Conservation (phyloP, 148 eudicot genomes). For the Rhododendron molle region DNA sequence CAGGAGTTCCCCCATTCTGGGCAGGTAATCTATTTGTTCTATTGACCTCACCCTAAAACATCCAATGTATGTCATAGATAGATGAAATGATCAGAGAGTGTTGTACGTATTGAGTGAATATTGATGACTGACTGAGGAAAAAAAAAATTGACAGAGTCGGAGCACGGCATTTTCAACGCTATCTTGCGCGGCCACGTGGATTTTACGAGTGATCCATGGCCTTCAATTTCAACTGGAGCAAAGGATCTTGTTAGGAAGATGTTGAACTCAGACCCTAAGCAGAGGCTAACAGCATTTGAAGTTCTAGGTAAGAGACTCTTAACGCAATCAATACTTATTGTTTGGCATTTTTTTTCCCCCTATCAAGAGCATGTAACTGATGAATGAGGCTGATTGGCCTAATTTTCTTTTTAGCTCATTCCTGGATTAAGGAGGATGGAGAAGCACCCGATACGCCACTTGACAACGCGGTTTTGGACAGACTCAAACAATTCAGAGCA, state of each 20-base stretch:
- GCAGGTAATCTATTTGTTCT: constrained; percentile 29
- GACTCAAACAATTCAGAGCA: constrained; percentile 87
- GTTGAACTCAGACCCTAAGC: constrained; percentile 84
- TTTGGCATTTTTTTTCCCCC: background rate
- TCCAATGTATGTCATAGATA: background rate
- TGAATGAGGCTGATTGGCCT: background rate
- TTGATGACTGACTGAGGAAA: background rate
- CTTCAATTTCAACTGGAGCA: constrained; percentile 76
- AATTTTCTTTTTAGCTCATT: constrained; percentile 46
- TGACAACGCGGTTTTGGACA: constrained; percentile 77
- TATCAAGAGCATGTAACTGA: background rate
- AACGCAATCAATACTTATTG: background rate
- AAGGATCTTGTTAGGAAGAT: constrained; percentile 93
- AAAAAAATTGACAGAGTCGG: constrained; percentile 56
- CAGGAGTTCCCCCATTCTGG: constrained; percentile 56
- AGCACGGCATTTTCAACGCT: constrained; percentile 93
- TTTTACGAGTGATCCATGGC: constrained; percentile 93
- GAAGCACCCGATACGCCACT: constrained; percentile 93
- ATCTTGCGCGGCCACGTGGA: constrained; percentile 83
- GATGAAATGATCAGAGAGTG: background rate
- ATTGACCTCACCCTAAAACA: background rate
- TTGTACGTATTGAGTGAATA: background rate
- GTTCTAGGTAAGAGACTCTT: constrained; percentile 57
- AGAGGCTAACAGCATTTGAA: constrained; percentile 78
- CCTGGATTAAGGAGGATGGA: constrained; percentile 96